phyloP scores from a whole-genome alignment of 2,329 filamentous ascomycete genomes.

The Salinomyces thailandicus region DNA sequence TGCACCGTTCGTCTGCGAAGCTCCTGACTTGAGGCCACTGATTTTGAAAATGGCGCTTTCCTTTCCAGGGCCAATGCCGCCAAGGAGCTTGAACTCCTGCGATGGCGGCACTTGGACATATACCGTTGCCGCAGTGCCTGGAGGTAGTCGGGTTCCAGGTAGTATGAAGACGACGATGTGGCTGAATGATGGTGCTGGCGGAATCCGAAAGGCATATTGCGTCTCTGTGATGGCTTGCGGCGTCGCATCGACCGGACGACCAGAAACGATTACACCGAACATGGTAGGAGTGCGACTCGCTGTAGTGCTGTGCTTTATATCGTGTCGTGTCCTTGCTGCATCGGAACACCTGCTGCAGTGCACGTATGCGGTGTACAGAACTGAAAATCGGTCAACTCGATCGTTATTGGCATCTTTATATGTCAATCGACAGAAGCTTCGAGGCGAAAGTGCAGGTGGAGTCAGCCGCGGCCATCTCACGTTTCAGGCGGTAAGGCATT shows the following conservation, averaged over 20 bases:
- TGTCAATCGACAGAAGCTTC: neutral
- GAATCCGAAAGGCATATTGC: slow-evolving; percentile 57
- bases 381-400: too few species aligned
- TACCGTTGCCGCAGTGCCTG: slow-evolving; percentile 72
- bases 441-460: neutral
- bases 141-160: slow-evolving; percentile 63
- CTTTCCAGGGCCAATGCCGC: slow-evolving; percentile 80
- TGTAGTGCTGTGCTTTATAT: too few species aligned
- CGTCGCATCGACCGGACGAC: slow-evolving; percentile 49
- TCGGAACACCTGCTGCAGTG: too few species aligned
- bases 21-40: slow-evolving; percentile 31
- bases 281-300: too few species aligned
- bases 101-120: slow-evolving; percentile 63
- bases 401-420: neutral
- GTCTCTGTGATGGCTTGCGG: slow-evolving; percentile 46
- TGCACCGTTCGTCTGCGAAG: slow-evolving; percentile 26
- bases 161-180: slow-evolving; percentile 86
- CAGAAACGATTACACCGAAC: slow-evolving; percentile 53
- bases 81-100: slow-evolving; percentile 68
- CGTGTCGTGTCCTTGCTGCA: too few species aligned
- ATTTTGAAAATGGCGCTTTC: slow-evolving; percentile 87
- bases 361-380: too few species aligned
- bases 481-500: neutral
- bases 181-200: slow-evolving; percentile 46
- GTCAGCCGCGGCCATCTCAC: too few species aligned